Base-by-base conservation (phyloP, 2,329 filamentous ascomycete species). In the Dryadomyces sulphureus region DNA sequence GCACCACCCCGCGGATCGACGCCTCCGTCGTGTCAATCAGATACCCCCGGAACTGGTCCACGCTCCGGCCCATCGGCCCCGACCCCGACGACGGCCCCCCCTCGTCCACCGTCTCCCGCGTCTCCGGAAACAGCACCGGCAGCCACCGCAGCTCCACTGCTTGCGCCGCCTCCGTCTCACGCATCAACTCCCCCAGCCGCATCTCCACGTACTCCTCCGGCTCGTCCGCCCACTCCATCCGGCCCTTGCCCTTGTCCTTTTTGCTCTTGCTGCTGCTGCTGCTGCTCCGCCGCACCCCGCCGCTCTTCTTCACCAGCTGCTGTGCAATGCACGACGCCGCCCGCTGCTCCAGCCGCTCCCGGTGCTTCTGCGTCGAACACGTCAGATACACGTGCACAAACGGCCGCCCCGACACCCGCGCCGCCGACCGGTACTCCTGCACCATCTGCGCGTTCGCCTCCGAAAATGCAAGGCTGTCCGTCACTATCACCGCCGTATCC, bases 301-400 rank as follows among this genome's bases (percentile, higher is more conserved):
- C 6, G 5, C 5, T 22, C 3, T 5, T 30, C 19, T 12, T 14
- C 12, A 4, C 4, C 7, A 7, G 5, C 19, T 36, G 45, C 20
- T 25, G 27, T 16, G 34, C n/a, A 12, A 8, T 12, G 34, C 16
- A 36, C 7, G 7, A 4, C 16, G 17, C 8, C 34, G 17, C 16
- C 4, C 34, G 34, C 6, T 7, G n/a, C 14, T 41, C 19, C 7
- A 47, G 19, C 16, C 45, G 47, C 30, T 35, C 25, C n/a, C 45
- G 5, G n/a, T 46, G 44, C 38, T 32, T 36, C 11, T 25, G 4
- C 2, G 16, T 16, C 5, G 40, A 22, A 43, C 47, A 49, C 6
- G 12, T 24, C 30, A 51, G 34, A 25, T 51, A 48, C 17, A 51
- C 30, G 21, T 49, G 49, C 4, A 53, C 17, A 39, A 53, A 41